Base-by-base conservation (phyloP, 768 basidiomycete species). In the Hygrophoropsis aurantiaca region DNA sequence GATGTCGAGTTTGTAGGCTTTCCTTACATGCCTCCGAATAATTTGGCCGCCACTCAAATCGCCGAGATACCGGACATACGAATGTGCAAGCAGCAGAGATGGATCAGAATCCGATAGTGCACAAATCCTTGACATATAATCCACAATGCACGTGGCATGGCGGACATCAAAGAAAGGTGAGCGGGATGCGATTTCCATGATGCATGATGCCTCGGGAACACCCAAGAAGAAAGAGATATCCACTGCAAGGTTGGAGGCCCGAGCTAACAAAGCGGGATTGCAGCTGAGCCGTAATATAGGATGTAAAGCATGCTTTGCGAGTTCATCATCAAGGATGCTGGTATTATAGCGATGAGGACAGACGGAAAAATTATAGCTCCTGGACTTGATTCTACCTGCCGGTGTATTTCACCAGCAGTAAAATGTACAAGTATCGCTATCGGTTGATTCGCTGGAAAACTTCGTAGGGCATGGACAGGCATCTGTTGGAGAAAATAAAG, bases 21-120 rank as follows among this genome's bases (percentile, higher is more conserved):
- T 85, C 13, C 74, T 73, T n/a, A 90, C 62, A 26, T 71, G 73
- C 34, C 78, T 72, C 19, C 81, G 73, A 57, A 90, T 81, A 49
- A 76, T 70, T 68, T 90, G 89, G 1, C 90, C 89, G 5, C 89
- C 88, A 36, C 82, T 85, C 25, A 90, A 71, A 61, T 91, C 88
- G 40, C 87, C 89, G 25, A 90, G 75, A 64, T 90, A 90, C 26
- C 87, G 78, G n/a, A 89, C 85, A 58, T 90, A 90, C 1, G 88
- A 74, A 62, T 91, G 90, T 0, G 88, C 84, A 6, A 91, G 74
- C 7, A 92, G 76, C 5, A 72, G 65, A 0, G 77, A 66, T 10
- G 74, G 80, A 57, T 76, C 77, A 7, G 55, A 49, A 42, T 69
- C 66, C 9, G 74, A 60, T 34, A 86, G 68, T n/a, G 67, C 55